Evolutionary conservation across 805 yeast genomes (phyloP).

Genomic region (fission yeast (Schizosaccharomyces pombe)): ASM294v3 CU329670.1:5472001-5472500

Average conservation of each 20-base stretch:
- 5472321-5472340: conserved; percentile 17
- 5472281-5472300: conserved; percentile 20
- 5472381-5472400: conserved; percentile 18
- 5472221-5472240: conserved; percentile 35
- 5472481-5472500: conserved; percentile 25
- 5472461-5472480: conserved; percentile 6
- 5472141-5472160: conserved; percentile 38
- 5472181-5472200: conserved; percentile 19
- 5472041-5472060: conserved; percentile 13
- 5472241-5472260: conserved; percentile 31
- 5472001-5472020: conserved; percentile 17
- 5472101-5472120: conserved; percentile 17
- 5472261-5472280: conserved; percentile 48
- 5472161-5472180: conserved; percentile 45
- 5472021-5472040: conserved; percentile 15
- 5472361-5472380: conserved; percentile 16
- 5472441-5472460: conserved; percentile 7
- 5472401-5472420: conserved; percentile 18
- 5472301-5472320: conserved; percentile 13
- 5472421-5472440: conserved; percentile 12
- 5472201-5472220: conserved; percentile 39
- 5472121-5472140: conserved; percentile 37
- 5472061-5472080: conserved; percentile 6
- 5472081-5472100: conserved; percentile 21
- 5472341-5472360: conserved; percentile 15